Evolutionary conservation across 495 filamentous ascomycete genomes (phyloP), one percentile per base, ranked within the genome.

Genomic region (Daldinia caldariorum): DNA sequence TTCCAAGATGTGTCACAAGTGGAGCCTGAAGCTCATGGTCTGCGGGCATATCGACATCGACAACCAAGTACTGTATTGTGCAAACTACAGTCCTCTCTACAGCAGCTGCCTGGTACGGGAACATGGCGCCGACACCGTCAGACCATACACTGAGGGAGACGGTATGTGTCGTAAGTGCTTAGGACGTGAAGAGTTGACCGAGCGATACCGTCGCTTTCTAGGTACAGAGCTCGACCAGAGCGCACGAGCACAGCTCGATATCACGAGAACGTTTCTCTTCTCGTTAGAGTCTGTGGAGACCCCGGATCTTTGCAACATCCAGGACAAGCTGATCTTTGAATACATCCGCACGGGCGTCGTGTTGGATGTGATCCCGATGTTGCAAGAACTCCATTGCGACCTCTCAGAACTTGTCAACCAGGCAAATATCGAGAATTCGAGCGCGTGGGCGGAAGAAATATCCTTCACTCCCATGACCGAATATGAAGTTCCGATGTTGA

Each of bases 1-100:
- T 6, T 37, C 20, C 29, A 65, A 65, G 20, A 65, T 65, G 62
- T 65, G 62, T 14, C 22, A 65, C 8, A 10, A 50, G 10, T 65
- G 43, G 41, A 2, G 22, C 31, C 4, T 38, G 1, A 65, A 65
- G 62, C 26, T 31, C 13, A 58, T 39, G 41, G 12, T 41, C 12
- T 65, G 62, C 5, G 54, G 62, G 0, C 62, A 65, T 45, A 7
- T 32, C 7, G 41, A 37, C 0, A 16, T 0, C 1, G 53, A 65
- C 13, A 12, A 16, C 0, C 18, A 38, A 6, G 1, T 39, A 4
- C 7, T 50, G 0, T 9, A 6, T 18, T 65, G 62, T 18, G 4
- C 26, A 7, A 0, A 8, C 0, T 34, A 3, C 49, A 8, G 6
- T 26, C 12, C 32, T 38, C 6, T 35, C 34, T 35, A 7, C 6